These are phyloP conservation scores for Suhomyces prunicola DNA, from an alignment of 805 yeast species.

Conservation along the genomic window DNA sequence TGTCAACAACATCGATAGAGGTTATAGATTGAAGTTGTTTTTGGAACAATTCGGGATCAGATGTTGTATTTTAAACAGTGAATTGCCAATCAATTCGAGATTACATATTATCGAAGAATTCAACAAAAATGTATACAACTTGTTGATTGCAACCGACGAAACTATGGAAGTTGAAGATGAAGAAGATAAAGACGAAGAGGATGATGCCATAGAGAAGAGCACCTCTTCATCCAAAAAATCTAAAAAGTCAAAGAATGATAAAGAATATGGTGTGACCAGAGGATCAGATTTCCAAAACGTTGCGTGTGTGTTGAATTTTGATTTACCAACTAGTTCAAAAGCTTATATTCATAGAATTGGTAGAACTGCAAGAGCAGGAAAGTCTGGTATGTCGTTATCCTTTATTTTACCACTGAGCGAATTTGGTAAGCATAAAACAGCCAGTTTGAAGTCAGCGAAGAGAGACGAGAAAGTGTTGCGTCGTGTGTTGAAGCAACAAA, in stretches of 20 bases:
- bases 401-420: slow-evolving; percentile 83
- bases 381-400: slow-evolving; percentile 90
- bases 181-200: slow-evolving; percentile 22
- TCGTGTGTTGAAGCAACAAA: slow-evolving; percentile 74
- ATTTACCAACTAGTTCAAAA: slow-evolving; percentile 84
- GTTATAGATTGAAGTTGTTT: slow-evolving; percentile 85
- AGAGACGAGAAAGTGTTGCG: slow-evolving; percentile 83
- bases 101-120: slow-evolving; percentile 94
- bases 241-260: slow-evolving; percentile 43
- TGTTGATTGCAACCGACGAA: slow-evolving; percentile 95
- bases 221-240: slow-evolving; percentile 11
- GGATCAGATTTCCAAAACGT: slow-evolving; percentile 97
- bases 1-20: slow-evolving; percentile 93
- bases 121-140: slow-evolving; percentile 81
- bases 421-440: slow-evolving; percentile 84
- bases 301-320: slow-evolving; percentile 94
- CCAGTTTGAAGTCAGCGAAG: slow-evolving; percentile 66
- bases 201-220: slow-evolving; percentile 14
- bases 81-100: slow-evolving; percentile 88
- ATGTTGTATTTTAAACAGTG: slow-evolving; percentile 85
- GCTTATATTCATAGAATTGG: slow-evolving; percentile 93
- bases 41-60: slow-evolving; percentile 92
- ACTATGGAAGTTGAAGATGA: slow-evolving; percentile 47
- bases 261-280: slow-evolving; percentile 90
- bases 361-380: slow-evolving; percentile 97